Evolutionary conservation across 2,329 filamentous ascomycete species (phyloP).

Genomic region (Scopulariopsis brevicaulis): DNA sequence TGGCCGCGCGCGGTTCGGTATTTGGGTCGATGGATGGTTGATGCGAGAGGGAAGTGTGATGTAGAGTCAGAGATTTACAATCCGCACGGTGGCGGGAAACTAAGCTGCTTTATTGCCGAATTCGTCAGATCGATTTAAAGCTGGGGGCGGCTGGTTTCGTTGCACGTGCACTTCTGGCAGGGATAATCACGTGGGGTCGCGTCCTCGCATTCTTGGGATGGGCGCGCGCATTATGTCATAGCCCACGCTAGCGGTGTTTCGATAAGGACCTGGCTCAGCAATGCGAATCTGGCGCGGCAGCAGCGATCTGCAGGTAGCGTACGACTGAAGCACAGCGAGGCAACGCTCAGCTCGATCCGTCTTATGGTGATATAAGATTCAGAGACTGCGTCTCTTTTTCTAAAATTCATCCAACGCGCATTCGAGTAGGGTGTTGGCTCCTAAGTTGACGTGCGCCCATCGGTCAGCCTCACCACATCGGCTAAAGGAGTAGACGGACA

Average conservation of each 20-base stretch:
- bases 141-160: background rate
- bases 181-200: background rate
- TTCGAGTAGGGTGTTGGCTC: too few species aligned
- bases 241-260: background rate
- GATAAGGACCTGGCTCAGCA: background rate
- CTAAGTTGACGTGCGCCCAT: too few species aligned
- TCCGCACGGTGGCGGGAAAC: slow-evolving; percentile 12
- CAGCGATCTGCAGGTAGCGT: too few species aligned
- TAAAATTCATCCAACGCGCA: too few species aligned
- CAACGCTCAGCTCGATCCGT: too few species aligned
- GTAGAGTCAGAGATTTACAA: slow-evolving; percentile 12
- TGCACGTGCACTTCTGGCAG: background rate
- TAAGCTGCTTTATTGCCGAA: slow-evolving; percentile 7
- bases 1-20: background rate
- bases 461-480: too few species aligned
- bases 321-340: too few species aligned
- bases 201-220: too few species aligned
- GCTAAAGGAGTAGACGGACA: background rate
- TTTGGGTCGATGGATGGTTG: background rate
- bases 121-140: slow-evolving; percentile 17
- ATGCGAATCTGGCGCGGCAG: background rate
- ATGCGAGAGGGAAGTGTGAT: slow-evolving; percentile 9
- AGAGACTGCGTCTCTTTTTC: too few species aligned
- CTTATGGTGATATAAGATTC: too few species aligned
- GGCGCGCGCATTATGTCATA: background rate